Percentiles rank a stretch among this genome's conserved stretches.
phyloP scores from a whole-genome alignment of 306 rosid species.

The Heteromeles arbutifolia region DNA sequence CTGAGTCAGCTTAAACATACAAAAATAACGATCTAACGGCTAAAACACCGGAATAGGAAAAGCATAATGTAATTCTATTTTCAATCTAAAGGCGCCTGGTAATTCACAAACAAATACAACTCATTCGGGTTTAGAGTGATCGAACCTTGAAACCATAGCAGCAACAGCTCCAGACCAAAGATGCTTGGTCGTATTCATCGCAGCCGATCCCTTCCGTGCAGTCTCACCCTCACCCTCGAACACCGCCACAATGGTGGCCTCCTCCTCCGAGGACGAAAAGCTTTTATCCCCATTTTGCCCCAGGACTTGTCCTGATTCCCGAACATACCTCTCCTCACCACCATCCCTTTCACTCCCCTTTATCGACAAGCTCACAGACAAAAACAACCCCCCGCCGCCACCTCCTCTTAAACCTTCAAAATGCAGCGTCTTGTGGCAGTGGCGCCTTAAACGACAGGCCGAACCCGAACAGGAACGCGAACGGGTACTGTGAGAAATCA shows the following conservation, averaged over 20 bases:
- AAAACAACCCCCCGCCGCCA: slow-evolving; percentile 27
- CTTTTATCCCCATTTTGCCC: slow-evolving; percentile 34
- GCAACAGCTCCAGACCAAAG: slow-evolving; percentile 97
- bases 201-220: slow-evolving; percentile 37
- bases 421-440: slow-evolving; percentile 16
- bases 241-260: background rate
- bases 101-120: background rate
- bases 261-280: background rate
- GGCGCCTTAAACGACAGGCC: slow-evolving; percentile 10
- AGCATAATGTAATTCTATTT: background rate
- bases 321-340: slow-evolving; percentile 34
- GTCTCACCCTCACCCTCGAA: slow-evolving; percentile 19
- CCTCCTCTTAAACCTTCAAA: slow-evolving; percentile 11
- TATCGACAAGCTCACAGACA: slow-evolving; percentile 69
- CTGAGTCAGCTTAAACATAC: background rate
- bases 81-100: background rate
- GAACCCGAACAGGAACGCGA: slow-evolving; percentile 13
- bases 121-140: background rate
- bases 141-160: slow-evolving; percentile 96
- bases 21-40: too few relatives aligned
- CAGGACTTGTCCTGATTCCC: slow-evolving; percentile 37
- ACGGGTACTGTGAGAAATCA: slow-evolving; percentile 16
- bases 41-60: too few relatives aligned
- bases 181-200: slow-evolving; percentile 79
- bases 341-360: slow-evolving; percentile 38